These are phyloP conservation scores for Rutstroemia sp. DNA, from an alignment of 2,329 filamentous ascomycete genomes.

Conservation along the genomic window DNA sequence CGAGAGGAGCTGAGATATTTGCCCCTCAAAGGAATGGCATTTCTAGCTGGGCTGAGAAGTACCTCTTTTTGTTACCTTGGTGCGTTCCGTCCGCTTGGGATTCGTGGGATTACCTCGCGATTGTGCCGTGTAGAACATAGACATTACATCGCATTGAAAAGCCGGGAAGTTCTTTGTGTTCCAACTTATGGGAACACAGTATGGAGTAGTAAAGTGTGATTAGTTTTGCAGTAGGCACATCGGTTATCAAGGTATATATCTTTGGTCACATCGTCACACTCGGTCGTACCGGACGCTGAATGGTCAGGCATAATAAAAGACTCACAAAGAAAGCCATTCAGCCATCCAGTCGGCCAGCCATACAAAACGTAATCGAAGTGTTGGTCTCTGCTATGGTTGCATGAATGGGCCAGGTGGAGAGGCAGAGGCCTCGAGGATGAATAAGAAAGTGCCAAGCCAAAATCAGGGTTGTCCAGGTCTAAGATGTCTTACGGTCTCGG, in stretches of 20 bases:
- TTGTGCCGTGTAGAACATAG: neutral
- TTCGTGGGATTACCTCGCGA: neutral
- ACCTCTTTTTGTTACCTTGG: neutral
- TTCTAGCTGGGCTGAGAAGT: constrained; percentile 1
- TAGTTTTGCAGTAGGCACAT: neutral
- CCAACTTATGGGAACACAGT: neutral
- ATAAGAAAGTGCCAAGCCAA: neutral
- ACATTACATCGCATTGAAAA: neutral
- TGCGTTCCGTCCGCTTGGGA: neutral
- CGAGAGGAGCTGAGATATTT: neutral
- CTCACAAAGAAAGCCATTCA: neutral
- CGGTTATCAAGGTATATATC: neutral
- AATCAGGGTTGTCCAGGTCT: neutral
- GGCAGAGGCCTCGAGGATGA: neutral
- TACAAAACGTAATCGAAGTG: neutral
- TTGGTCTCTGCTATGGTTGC: no score
- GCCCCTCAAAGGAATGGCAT: neutral
- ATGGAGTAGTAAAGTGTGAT: neutral
- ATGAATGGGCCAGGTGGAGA: neutral
- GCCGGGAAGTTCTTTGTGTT: neutral
- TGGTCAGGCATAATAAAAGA: neutral
- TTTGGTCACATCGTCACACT: neutral
- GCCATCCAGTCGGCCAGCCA: neutral
- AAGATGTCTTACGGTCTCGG: neutral
- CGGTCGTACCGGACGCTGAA: neutral